A percentile compares a stretch with the other conserved stretches of the same genome.
phyloP scores from a whole-genome alignment of 2,329 filamentous ascomycete species.

The Trichoderma gracile region DNA sequence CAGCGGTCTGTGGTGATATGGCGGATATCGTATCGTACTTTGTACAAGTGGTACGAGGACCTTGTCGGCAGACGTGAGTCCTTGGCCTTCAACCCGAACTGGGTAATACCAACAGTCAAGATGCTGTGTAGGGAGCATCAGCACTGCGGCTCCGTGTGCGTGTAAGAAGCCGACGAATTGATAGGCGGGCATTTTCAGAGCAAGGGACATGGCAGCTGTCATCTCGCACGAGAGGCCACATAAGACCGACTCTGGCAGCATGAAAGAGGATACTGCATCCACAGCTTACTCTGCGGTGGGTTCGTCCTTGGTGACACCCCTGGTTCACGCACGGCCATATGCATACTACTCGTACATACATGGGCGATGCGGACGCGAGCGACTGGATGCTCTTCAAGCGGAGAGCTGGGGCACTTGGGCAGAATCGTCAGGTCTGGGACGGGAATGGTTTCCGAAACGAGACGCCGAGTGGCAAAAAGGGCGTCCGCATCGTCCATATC shows the following conservation, averaged over 20 bases:
- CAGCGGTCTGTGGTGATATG: not conserved
- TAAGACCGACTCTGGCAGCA: slow-evolving; percentile 12
- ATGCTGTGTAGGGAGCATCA: no score
- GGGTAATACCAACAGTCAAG: not conserved
- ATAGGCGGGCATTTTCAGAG: not conserved
- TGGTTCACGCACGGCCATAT: slow-evolving; percentile 13
- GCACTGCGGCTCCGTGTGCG: not conserved
- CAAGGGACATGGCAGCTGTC: slow-evolving; percentile 21
- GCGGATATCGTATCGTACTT: not conserved
- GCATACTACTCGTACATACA: not conserved
- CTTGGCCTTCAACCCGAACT: not conserved
- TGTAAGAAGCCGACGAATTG: slow-evolving; percentile 15
- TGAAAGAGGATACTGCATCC: slow-evolving; percentile 15
- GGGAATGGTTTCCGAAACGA: slow-evolving; percentile 17
- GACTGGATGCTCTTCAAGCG: not conserved
- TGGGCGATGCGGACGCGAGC: slow-evolving; percentile 10
- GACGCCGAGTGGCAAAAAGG: not conserved
- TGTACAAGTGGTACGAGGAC: no score
- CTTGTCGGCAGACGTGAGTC: not conserved
- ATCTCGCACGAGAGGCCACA: slow-evolving; percentile 22
- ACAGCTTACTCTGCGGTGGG: slow-evolving; percentile 22
- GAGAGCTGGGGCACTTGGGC: not conserved
- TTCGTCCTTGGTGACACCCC: slow-evolving; percentile 19
- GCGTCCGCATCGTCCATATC: not conserved
- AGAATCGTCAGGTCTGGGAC: not conserved